These are phyloP conservation scores for Luvunga scandens DNA, from an alignment of 345 rosid genomes.

Conservation along the genomic window DNA sequence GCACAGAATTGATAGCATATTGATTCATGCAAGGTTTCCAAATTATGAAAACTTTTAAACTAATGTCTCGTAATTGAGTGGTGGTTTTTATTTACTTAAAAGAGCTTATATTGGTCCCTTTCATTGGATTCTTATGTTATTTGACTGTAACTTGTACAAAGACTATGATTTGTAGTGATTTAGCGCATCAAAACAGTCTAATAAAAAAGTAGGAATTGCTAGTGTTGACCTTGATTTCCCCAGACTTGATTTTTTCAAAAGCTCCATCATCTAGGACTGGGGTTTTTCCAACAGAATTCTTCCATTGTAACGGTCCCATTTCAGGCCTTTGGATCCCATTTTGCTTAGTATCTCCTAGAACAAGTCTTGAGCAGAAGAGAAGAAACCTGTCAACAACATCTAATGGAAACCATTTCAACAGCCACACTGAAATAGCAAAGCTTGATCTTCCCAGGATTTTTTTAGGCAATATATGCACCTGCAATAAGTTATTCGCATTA, in stretches of 20 bases:
- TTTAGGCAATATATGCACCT: conserved; percentile 71
- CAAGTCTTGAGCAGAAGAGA: conserved; percentile 39
- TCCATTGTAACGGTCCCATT: conserved; percentile 63
- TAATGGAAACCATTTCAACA: conserved; percentile 57
- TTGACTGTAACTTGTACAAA: neutral
- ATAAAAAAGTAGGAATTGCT: neutral
- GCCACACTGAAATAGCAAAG: conserved; percentile 54
- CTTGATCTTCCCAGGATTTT: conserved; percentile 62
- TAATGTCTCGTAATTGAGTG: neutral
- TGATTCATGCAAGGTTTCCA: neutral
- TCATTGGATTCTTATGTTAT: neutral
- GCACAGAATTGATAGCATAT: neutral
- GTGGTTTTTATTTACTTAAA: neutral
- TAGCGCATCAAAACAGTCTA: neutral
- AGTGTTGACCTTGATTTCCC: conserved; percentile 52
- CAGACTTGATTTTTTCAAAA: conserved; percentile 48
- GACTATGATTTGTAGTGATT: neutral
- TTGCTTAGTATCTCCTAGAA: conserved; percentile 51
- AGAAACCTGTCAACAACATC: conserved; percentile 53
- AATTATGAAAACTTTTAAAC: neutral
- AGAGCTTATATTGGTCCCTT: neutral
- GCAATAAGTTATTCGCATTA: neutral
- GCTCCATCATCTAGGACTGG: conserved; percentile 75
- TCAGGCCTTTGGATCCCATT: conserved; percentile 58
- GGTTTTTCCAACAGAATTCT: conserved; percentile 55